Conservation (phyloP, 2,329 filamentous ascomycete genomes). For the Akanthomyces lecanii region DNA sequence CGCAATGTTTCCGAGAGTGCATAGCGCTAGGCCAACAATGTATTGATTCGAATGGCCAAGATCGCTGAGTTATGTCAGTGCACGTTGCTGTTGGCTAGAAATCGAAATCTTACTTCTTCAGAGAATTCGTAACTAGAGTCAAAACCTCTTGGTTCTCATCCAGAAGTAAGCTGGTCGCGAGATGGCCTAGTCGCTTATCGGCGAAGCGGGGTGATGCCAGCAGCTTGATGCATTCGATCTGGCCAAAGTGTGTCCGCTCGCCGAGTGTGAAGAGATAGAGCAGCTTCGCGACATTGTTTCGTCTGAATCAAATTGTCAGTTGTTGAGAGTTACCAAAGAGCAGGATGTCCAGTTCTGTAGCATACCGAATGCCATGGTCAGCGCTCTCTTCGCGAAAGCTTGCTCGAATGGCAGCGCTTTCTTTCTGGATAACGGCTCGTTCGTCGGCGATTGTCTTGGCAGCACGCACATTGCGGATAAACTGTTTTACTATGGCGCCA, state of each 20-base stretch:
- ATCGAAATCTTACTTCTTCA: slow-evolving; percentile 72
- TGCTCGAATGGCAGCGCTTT: slow-evolving; percentile 94
- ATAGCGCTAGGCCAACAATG: slow-evolving; percentile 91
- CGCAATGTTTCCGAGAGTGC: slow-evolving; percentile 95
- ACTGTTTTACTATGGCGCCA: slow-evolving; percentile 79
- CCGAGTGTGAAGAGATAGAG: slow-evolving; percentile 97
- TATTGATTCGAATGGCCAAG: slow-evolving; percentile 97
- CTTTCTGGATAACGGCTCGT: slow-evolving; percentile 96
- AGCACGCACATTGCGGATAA: slow-evolving; percentile 97
- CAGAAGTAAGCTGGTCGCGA: slow-evolving; percentile 91
- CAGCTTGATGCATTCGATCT: slow-evolving; percentile 98
- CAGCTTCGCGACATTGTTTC: slow-evolving; percentile 98
- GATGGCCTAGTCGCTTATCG: slow-evolving; percentile 91
- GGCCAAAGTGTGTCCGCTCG: slow-evolving; percentile 95
- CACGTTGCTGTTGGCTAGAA: not conserved
- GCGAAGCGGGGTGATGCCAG: slow-evolving; percentile 95
- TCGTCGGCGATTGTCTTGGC: slow-evolving; percentile 99
- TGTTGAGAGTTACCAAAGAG: not conserved
- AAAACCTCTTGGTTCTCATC: slow-evolving; percentile 99
- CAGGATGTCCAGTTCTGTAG: slow-evolving; percentile 7
- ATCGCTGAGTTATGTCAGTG: slow-evolving; percentile 56
- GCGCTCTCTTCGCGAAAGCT: slow-evolving; percentile 97
- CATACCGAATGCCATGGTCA: slow-evolving; percentile 84
- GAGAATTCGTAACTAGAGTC: slow-evolving; percentile 93
- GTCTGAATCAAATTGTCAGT: slow-evolving; percentile 48